phyloP scores from a whole-genome alignment of 2,329 filamentous ascomycete genomes.

The Capronia coronata region DNA sequence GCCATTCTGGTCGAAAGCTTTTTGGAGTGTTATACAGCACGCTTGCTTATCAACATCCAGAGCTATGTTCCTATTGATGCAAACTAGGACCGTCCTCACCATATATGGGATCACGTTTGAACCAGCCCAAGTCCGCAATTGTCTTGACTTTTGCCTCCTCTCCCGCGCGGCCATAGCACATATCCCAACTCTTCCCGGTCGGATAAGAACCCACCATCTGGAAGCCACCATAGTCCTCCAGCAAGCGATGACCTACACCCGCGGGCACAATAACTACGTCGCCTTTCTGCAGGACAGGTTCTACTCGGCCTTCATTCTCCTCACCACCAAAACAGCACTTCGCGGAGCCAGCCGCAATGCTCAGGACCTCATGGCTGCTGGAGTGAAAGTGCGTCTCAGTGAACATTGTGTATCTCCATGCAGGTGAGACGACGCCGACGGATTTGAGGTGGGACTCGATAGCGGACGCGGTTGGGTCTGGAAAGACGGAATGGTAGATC shows the following conservation, averaged over 20 bases:
- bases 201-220: slow-evolving; percentile 65
- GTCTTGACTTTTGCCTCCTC: slow-evolving; percentile 49
- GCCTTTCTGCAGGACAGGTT: slow-evolving; percentile 50
- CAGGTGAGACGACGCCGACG: slow-evolving; percentile 52
- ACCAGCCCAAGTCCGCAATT: slow-evolving; percentile 51
- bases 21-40: neutral
- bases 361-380: slow-evolving; percentile 61
- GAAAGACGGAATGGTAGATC: slow-evolving; percentile 59
- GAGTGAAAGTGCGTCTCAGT: slow-evolving; percentile 60
- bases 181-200: slow-evolving; percentile 54
- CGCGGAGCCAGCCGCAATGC: slow-evolving; percentile 53
- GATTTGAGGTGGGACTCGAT: slow-evolving; percentile 52
- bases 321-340: slow-evolving; percentile 62
- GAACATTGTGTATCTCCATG: slow-evolving; percentile 67
- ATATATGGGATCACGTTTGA: slow-evolving; percentile 55
- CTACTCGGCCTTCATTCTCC: slow-evolving; percentile 51
- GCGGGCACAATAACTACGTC: slow-evolving; percentile 62
- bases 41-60: neutral
- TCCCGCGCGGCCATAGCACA: slow-evolving; percentile 59
- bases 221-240: slow-evolving; percentile 50
- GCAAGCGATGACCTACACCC: slow-evolving; percentile 57
- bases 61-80: slow-evolving; percentile 31
- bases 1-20: neutral
- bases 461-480: slow-evolving; percentile 39
- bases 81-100: slow-evolving; percentile 50